Conservation (phyloP, 192 early-diverging fungal species). For the Coemansia pectinata region DNA sequence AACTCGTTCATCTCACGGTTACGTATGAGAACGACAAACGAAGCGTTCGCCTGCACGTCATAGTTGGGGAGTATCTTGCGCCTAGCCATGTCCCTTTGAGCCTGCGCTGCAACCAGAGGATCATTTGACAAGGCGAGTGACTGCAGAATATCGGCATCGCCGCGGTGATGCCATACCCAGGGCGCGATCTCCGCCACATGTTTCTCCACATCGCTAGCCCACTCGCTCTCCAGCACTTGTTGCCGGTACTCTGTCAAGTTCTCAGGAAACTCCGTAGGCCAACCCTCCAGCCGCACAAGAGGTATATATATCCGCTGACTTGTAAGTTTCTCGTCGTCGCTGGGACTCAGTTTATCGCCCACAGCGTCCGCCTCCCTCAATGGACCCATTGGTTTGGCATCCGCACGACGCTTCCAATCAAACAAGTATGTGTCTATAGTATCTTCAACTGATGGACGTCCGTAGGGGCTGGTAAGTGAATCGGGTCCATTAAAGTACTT, state of each 20-base stretch:
- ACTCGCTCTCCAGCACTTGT: constrained; percentile 11
- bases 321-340: no score
- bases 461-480: background rate
- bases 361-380: background rate
- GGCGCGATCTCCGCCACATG: constrained; percentile 51
- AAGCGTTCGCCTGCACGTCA: constrained; percentile 19
- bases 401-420: background rate
- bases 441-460: background rate
- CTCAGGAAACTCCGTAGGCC: constrained; percentile 42
- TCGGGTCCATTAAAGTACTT: background rate
- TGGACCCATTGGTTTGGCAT: background rate
- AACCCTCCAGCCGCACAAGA: constrained; percentile 30
- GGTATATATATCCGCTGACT: background rate
- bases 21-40: constrained; percentile 60
- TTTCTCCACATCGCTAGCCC: constrained; percentile 18
- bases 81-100: constrained; percentile 15
- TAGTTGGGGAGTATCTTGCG: constrained; percentile 16
- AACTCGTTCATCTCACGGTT: constrained; percentile 59
- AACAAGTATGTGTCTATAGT: background rate
- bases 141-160: constrained; percentile 22
- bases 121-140: background rate
- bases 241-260: constrained; percentile 32
- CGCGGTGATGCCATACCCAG: constrained; percentile 56
- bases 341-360: no score
- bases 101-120: background rate